Conservation (phyloP, 257 asterid genomes). For the Solanum lycopersicoides region DNA sequence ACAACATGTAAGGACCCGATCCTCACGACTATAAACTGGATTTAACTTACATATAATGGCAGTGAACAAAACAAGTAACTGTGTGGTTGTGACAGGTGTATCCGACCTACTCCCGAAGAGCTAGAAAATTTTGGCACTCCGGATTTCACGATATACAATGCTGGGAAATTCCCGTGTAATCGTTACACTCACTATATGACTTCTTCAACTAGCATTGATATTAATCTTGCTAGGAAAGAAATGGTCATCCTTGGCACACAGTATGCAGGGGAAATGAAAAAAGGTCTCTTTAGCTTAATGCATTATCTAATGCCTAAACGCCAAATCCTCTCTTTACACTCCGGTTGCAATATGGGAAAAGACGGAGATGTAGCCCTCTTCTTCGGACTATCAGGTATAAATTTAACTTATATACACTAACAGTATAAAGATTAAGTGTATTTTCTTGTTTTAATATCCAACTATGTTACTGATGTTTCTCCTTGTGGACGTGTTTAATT, state of each 20-base stretch:
- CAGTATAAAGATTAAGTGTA: neutral
- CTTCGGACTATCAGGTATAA: conserved; percentile 79
- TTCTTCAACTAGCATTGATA: conserved; percentile 91
- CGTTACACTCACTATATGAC: conserved; percentile 94
- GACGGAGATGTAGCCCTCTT: conserved; percentile 88
- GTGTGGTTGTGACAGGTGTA: conserved; percentile 76
- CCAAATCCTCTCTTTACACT: conserved; percentile 72
- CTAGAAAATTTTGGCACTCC: conserved; percentile 82
- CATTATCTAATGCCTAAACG: conserved; percentile 97
- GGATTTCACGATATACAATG: conserved; percentile 93
- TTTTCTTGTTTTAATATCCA: neutral
- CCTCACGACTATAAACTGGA: neutral
- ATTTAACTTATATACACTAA: neutral
- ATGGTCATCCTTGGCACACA: conserved; percentile 95
- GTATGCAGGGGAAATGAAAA: conserved; percentile 97
- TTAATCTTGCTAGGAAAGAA: conserved; percentile 75
- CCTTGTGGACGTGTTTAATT: neutral
- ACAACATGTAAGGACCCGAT: conserved; percentile 61
- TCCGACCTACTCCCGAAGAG: conserved; percentile 86
- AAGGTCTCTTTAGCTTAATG: conserved; percentile 83
- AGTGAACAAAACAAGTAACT: conserved; percentile 3
- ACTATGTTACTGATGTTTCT: neutral
- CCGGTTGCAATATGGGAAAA: conserved; percentile 87
- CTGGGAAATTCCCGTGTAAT: conserved; percentile 87
- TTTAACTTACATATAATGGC: neutral